Conservation (phyloP, 208 protist species). For the Leishmania martiniquensis region DNA sequence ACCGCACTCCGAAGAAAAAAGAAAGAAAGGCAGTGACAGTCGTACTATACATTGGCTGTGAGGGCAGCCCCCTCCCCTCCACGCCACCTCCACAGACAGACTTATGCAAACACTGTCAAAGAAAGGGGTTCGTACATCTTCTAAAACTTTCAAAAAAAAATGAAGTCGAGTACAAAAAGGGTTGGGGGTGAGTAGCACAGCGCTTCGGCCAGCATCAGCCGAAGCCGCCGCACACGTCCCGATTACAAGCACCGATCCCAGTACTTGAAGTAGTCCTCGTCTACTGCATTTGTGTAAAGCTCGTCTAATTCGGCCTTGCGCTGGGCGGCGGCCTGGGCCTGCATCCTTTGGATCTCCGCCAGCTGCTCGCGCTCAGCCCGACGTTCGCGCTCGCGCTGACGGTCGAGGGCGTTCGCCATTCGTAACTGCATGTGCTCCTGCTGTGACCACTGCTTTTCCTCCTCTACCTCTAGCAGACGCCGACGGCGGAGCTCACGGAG, state of each 20-base stretch:
- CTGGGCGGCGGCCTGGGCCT: slow-evolving; percentile 48
- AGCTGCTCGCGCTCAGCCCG: slow-evolving; percentile 65
- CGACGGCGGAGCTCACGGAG: slow-evolving; percentile 79
- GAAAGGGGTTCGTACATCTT: background rate
- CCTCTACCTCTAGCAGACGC: slow-evolving; percentile 87
- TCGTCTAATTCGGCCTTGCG: slow-evolving; percentile 69
- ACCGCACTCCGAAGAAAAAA: background rate
- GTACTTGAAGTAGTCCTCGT: slow-evolving; percentile 94
- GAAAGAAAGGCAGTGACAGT: slow-evolving; percentile 8
- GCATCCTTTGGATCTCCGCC: slow-evolving; percentile 67
- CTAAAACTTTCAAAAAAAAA: slow-evolving; percentile 11
- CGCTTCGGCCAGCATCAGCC: background rate
- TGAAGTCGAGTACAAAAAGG: background rate
- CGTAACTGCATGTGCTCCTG: slow-evolving; percentile 89
- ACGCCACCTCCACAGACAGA: slow-evolving; percentile 3
- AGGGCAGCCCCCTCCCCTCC: slow-evolving; percentile 2
- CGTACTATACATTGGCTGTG: slow-evolving; percentile 1
- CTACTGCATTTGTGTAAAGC: slow-evolving; percentile 87
- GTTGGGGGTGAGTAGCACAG: background rate
- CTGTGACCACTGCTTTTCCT: slow-evolving; percentile 86
- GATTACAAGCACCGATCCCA: slow-evolving; percentile 82
- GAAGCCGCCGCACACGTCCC: background rate
- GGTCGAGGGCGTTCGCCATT: slow-evolving; percentile 88
- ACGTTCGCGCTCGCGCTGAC: slow-evolving; percentile 84
- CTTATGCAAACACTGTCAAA: slow-evolving; percentile 1